Evolutionary conservation across 1,284 basidiomycete species (phyloP), one percentile per base, ranked within the genome.

Genomic region (Thelephora terrestris): DNA sequence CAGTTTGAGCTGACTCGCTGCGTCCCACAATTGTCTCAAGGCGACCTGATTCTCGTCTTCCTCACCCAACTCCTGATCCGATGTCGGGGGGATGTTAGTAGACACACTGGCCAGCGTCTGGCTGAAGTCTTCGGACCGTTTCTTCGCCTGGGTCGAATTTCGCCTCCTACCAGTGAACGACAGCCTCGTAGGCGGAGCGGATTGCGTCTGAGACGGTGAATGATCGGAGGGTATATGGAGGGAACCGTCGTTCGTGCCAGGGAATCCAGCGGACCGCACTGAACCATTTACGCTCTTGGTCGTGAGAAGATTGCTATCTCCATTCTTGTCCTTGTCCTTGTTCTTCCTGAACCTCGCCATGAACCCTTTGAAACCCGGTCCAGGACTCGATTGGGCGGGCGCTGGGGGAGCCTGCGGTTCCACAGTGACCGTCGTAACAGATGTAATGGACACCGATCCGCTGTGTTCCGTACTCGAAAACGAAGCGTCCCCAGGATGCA

Each of bases 321-420:
- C 21, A 39, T 16, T 14, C 23, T 17, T 24, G 42, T 9, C 35
- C 43, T 18, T 37, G 47, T 32, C 34, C 17, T 37, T 17, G 14
- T 21, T 76, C 59, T 79, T 88, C 45, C 84, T 76, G 61, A 90
- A 84, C 35, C 83, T 76, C 24, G 85, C 77, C 76, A 90, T 87
- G 62, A 90, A 82, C 9, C 84, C 79, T 61, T 79, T 85, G 21
- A 88, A 58, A 38, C 84, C 81, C 32, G 85, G 85, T 12, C 78
- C 73, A 21, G 83, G 76, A 18, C 83, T 80, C 4, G 81, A 76
- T 53, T 82, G 81, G 18, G 82, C 77, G 5, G 74, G 64, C 20
- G 59, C 27, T 17, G 55, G 53, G 5, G 55, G 53, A 10, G 74
- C 58, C 18, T 64, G 63, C 29, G 67, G 56, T 45, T 85, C 81